Base-by-base conservation (phyloP, 495 filamentous ascomycete species). In the Talaromyces nanjingensis region DNA sequence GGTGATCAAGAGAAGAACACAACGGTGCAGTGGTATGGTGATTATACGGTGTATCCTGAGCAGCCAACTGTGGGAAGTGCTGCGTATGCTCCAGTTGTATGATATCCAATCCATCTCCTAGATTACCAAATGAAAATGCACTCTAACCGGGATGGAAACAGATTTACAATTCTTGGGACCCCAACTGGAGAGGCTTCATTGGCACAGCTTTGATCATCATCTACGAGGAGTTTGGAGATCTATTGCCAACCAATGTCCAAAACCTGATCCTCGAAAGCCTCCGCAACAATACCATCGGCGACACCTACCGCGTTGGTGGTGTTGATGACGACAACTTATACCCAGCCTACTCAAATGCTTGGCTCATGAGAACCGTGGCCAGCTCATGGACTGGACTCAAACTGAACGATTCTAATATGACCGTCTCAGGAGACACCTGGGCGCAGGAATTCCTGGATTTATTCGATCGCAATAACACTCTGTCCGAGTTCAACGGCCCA, bases 311-410 rank as follows among this genome's bases (percentile, higher is more conserved):
- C 5, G 77, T 79, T 47, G 76, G 76, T 27, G 76, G 75, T 7
- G 72, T 78, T 12, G 75, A 79, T 37, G 70, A 64, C n/a, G 77
- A 79, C 33, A 79, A 79, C 56, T 64, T 78, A 5, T 78, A 77
- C 59, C 77, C 77, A 1, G 73, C 74, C 8, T 78, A 79, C 64
- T 74, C 72, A 0, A 79, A 79, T 64, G 70, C 76, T 11, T 77
- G 72, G 66, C 49, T 79, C n/a, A 79, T 79, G 77, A 68, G 77
- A 55, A 74, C 76, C 0, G 70, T 79, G 14, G 65, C 72, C 9
- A 64, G 70, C 14, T 70, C 68, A 24, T 78, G 76, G 75, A 71
- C 72, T 1, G 77, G 77, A 7, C 62, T 63, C 3, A 67, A 70
- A 20, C n/a, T 77, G 6, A 67, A 68, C 12, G 71, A 78, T 56